Conservation (phyloP, 2,329 filamentous ascomycete species). For the Ceratocystis ficicola region DNA sequence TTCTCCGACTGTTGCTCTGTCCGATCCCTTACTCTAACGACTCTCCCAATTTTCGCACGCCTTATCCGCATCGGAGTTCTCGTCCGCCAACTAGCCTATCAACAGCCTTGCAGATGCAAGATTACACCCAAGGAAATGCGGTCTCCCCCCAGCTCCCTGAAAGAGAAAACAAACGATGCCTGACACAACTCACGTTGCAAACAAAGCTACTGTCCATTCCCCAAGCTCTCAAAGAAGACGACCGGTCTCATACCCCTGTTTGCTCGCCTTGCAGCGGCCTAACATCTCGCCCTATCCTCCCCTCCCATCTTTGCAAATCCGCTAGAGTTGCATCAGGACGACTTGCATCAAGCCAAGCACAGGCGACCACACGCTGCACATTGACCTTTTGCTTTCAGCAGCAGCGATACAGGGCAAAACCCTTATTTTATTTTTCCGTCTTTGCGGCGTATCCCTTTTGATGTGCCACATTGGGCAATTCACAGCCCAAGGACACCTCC, state of each 20-base stretch:
- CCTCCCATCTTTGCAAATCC: background rate
- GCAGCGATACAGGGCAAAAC: background rate
- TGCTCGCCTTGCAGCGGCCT: background rate
- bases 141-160: background rate
- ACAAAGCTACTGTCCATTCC: background rate
- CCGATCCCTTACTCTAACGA: too few species aligned
- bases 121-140: background rate
- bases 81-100: background rate
- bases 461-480: background rate
- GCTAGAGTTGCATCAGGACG: background rate
- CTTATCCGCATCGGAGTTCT: too few species aligned
- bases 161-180: background rate
- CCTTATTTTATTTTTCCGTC: background rate
- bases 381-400: background rate
- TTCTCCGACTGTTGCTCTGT: too few species aligned
- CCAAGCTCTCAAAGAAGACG: background rate
- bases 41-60: background rate
- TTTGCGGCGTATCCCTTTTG: background rate
- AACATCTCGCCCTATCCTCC: slow-evolving; percentile 1
- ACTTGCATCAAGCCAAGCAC: background rate
- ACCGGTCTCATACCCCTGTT: background rate
- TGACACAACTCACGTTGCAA: background rate
- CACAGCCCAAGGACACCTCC: background rate
- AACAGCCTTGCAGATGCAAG: background rate
- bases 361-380: background rate